Conservation (phyloP, 345 rosid genomes). For the Eucalyptus dawsonii region DNA sequence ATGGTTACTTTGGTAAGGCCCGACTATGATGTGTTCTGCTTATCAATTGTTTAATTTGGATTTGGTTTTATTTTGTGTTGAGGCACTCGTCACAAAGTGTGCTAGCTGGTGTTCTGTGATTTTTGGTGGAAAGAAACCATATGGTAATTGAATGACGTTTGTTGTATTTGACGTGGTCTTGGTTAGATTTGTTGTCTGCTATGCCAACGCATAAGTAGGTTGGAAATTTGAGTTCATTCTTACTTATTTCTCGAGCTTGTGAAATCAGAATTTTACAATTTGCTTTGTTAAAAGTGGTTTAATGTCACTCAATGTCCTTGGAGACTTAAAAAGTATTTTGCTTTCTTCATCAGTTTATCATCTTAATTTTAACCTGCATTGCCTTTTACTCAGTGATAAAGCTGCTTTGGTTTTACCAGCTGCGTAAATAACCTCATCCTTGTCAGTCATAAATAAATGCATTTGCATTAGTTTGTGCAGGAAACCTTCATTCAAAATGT, state of each 20-base stretch:
- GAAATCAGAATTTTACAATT: not conserved
- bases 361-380: not conserved
- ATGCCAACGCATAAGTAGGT: not conserved
- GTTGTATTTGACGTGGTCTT: not conserved
- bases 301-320: not conserved
- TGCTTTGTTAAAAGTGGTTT: not conserved
- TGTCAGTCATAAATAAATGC: not conserved
- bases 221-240: not conserved
- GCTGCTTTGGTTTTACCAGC: not conserved
- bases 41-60: not conserved
- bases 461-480: not conserved
- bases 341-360: not conserved
- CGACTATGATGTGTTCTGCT: not conserved
- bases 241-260: not conserved
- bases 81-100: not conserved
- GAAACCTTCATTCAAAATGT: not conserved
- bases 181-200: not conserved
- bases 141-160: not conserved
- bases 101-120: not conserved
- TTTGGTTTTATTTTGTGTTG: not conserved
- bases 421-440: not conserved
- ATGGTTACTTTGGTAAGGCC: not conserved
- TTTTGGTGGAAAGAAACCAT: not conserved
- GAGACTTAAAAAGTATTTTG: not conserved
- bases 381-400: not conserved